Base-by-base conservation (phyloP, 306 rosid genomes). In the Sindora glabra region DNA sequence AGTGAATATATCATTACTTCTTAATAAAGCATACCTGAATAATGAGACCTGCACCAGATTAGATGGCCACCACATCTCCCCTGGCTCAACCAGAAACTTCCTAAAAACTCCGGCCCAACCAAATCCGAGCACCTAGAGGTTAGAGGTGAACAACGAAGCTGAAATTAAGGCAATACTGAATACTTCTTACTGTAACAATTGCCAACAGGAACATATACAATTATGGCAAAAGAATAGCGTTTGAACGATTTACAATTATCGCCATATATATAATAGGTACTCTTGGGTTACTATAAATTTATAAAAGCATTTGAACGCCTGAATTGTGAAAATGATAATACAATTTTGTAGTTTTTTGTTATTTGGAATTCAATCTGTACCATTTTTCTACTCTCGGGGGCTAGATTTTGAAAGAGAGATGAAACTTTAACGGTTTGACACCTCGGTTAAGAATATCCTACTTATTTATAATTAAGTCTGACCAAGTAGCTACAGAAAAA, bases 31-130 rank as follows among this genome's bases (percentile, higher is more conserved):
- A 42, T 63, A 80, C 83, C 83, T 68, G 64, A 81, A 77, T 11
- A 81, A 45, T 25, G 87, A 75, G 19, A 77, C 87, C 52, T 81
- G 87, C 54, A 81, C 81, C 69, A 81, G 56, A 65, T 81, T 81
- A 40, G 73, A 47, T 0, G 83, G 87, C 83, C 87, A 81, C 87
- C 87, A 81, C 87, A 81, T 81, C 40, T 67, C 73, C 10, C 49
- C 79, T 11, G 87, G 79, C 21, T 81, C 87, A 41, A 81, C 87
- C 44, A 81, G 71, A 58, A 62, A 67, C 42, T 52, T 74, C 44
- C 87, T 18, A 21, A 77, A 81, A 13, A 81, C 13, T 29, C 87
- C 87, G 42, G 83, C 87, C 81, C 83, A 81, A 13, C 87, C 83
- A 39, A 77, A 81, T 21, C 87, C 87, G 29, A 83, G 56, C 19